These are phyloP conservation scores for Cardiospermum halicacabum DNA, from an alignment of 345 rosid genomes.

Conservation along the genomic window DNA sequence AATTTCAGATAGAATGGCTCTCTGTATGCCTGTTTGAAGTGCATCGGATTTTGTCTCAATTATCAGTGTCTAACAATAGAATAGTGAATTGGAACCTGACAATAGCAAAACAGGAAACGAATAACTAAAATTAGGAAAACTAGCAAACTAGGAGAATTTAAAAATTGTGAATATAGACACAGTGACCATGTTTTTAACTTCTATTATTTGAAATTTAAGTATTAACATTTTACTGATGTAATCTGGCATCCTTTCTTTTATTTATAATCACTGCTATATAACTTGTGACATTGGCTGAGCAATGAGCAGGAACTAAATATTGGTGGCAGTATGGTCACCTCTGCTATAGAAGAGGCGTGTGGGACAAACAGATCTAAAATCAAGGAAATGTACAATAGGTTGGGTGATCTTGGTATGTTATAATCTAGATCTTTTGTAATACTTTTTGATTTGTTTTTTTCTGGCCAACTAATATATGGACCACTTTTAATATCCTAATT, in stretches of 20 bases:
- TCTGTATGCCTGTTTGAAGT: background rate
- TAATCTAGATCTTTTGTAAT: background rate
- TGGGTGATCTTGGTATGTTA: conserved; percentile 80
- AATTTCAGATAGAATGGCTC: background rate
- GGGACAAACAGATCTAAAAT: conserved; percentile 64
- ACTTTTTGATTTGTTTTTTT: conserved; percentile 1
- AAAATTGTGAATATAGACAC: no score
- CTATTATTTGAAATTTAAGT: no score
- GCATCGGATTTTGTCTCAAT: background rate
- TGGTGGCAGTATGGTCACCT: conserved; percentile 73
- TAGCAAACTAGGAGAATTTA: no score
- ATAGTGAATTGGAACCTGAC: no score
- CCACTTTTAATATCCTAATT: conserved; percentile 16
- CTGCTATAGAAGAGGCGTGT: conserved; percentile 88
- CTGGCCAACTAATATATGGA: background rate
- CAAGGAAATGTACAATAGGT: conserved; percentile 67
- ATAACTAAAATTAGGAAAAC: no score
- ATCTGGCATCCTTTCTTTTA: conserved; percentile 15
- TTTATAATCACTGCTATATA: background rate
- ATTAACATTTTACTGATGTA: background rate
- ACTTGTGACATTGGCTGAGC: conserved; percentile 14
- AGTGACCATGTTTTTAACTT: no score
- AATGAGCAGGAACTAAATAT: conserved; percentile 72
- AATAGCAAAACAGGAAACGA: no score
- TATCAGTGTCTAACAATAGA: background rate